These are phyloP conservation scores for Microsporum audouinii DNA, from an alignment of 2,329 filamentous ascomycete genomes.

Conservation along the genomic window DNA sequence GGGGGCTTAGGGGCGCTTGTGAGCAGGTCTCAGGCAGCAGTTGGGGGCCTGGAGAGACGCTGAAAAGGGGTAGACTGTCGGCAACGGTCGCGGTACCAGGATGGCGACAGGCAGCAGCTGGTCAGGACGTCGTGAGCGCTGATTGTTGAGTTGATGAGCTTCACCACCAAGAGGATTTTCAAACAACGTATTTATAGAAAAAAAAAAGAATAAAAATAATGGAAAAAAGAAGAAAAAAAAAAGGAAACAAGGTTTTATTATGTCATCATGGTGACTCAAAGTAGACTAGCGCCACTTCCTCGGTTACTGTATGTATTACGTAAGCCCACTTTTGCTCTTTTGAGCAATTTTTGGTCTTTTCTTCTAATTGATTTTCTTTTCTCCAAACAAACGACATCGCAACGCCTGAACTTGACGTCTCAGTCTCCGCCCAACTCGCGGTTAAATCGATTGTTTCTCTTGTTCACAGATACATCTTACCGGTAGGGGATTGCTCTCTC, in stretches of 20 bases:
- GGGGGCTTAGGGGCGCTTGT: neutral
- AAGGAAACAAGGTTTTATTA: neutral
- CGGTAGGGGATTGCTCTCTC: neutral
- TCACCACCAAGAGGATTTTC: neutral
- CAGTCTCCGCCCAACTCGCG: slow-evolving; percentile 97
- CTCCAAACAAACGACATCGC: slow-evolving; percentile 1
- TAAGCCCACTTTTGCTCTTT: neutral
- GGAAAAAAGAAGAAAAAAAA: neutral
- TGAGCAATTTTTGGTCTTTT: neutral
- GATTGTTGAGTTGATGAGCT: neutral
- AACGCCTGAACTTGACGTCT: slow-evolving; percentile 72
- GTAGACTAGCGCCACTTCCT: neutral
- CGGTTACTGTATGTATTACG: neutral
- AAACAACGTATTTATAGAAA: neutral
- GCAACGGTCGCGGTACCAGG: neutral
- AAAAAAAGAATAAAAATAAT: neutral
- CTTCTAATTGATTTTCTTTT: neutral
- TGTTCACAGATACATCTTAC: slow-evolving; percentile 31
- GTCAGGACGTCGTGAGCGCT: neutral
- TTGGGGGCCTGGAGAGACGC: neutral
- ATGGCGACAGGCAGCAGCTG: neutral
- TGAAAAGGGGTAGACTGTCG: neutral
- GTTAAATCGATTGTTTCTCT: slow-evolving; percentile 97
- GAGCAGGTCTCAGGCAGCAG: neutral
- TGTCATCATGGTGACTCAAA: neutral